Evolutionary conservation across 139 green algal genomes (phyloP).

Genomic region (Tetraselmis chui): DNA sequence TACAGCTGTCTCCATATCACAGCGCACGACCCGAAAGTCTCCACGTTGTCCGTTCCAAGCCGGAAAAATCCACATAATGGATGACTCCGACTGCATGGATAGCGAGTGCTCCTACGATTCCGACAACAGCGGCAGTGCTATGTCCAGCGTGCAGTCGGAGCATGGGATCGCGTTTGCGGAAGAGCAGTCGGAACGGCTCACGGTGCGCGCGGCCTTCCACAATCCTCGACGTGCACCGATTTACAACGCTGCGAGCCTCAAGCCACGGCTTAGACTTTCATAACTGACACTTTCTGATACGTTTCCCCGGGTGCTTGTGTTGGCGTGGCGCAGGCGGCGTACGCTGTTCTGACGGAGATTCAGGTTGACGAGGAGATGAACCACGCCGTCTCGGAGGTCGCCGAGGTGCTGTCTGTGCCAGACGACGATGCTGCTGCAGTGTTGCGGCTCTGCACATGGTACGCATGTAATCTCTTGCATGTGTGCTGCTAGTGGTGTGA

Average conservation of each 20-base stretch:
- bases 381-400: conserved; percentile 32
- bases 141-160: neutral
- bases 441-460: conserved; percentile 75
- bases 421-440: conserved; percentile 53
- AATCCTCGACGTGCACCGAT: no score
- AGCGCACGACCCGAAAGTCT: no score
- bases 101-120: neutral
- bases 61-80: no score
- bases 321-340: neutral
- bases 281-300: no score
- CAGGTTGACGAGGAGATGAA: conserved; percentile 33
- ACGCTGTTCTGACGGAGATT: conserved; percentile 24
- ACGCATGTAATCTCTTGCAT: conserved; percentile 3
- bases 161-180: neutral
- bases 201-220: no score
- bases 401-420: conserved; percentile 48
- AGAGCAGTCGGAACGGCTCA: neutral
- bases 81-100: neutral
- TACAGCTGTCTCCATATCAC: no score
- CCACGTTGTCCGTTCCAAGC: no score
- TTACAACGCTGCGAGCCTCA: neutral
- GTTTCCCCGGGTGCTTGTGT: neutral
- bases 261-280: neutral
- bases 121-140: neutral
- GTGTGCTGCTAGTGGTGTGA: neutral